A percentile compares a stretch with the other conserved stretches of the same genome.
phyloP scores from a whole-genome alignment of 2,329 filamentous ascomycete species.

The Dryadomyces sulphureus region DNA sequence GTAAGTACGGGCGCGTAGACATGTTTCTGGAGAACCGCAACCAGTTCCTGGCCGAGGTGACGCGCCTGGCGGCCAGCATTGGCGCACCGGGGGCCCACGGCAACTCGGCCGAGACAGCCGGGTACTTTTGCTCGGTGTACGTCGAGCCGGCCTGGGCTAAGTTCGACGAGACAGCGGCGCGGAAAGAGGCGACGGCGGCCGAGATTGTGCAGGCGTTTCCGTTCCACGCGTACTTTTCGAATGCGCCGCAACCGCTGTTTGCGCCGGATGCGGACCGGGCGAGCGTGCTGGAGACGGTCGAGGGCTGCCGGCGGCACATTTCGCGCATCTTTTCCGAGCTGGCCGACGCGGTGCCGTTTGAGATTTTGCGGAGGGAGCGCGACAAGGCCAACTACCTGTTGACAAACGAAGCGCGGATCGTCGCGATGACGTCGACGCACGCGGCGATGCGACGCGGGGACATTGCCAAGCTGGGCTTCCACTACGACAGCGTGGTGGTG shows the following conservation, averaged over 20 bases:
- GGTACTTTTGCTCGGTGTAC: slow-evolving; percentile 91
- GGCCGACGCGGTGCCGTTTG: slow-evolving; percentile 86
- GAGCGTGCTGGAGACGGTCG: slow-evolving; percentile 57
- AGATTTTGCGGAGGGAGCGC: slow-evolving; percentile 73
- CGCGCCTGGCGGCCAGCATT: slow-evolving; percentile 71
- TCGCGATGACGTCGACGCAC: slow-evolving; percentile 98
- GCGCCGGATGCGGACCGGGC: slow-evolving; percentile 49
- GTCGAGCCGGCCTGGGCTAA: slow-evolving; percentile 77
- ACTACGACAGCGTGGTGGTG: slow-evolving; percentile 96
- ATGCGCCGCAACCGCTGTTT: slow-evolving; percentile 78
- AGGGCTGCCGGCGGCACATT: slow-evolving; percentile 80
- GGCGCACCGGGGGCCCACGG: slow-evolving; percentile 86
- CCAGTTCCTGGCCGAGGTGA: slow-evolving; percentile 66
- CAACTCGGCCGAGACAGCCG: slow-evolving; percentile 89
- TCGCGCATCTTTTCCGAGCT: slow-evolving; percentile 82
- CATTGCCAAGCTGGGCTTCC: slow-evolving; percentile 83
- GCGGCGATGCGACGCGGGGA: slow-evolving; percentile 88
- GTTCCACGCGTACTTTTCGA: slow-evolving; percentile 75
- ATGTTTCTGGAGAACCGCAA: slow-evolving; percentile 84
- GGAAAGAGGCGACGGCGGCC: slow-evolving; percentile 38
- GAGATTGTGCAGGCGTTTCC: slow-evolving; percentile 66
- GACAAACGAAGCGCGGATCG: slow-evolving; percentile 87
- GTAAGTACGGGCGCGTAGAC: slow-evolving; percentile 88
- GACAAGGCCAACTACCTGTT: slow-evolving; percentile 96
- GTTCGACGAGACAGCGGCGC: slow-evolving; percentile 54